Evolutionary conservation across 2,329 filamentous ascomycete genomes (phyloP).

Genomic region (Pseudopyricularia cyperi): DNA sequence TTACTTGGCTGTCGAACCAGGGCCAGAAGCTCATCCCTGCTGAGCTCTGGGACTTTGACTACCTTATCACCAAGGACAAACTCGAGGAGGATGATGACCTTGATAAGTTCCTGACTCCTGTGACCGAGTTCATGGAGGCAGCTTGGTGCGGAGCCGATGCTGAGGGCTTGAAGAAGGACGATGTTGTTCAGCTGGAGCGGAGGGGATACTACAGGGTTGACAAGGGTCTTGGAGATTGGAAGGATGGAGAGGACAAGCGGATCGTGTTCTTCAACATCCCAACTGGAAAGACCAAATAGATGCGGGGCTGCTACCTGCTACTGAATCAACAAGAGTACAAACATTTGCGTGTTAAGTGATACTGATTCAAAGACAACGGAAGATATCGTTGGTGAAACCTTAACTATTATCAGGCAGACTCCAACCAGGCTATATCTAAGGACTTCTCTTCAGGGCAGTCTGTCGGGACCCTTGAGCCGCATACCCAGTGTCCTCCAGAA

Average conservation of each 20-base stretch:
- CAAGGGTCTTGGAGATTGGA: slow-evolving; percentile 38
- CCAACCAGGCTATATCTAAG: too few relatives aligned
- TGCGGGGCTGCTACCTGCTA: not conserved
- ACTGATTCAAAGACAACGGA: too few relatives aligned
- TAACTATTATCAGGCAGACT: too few relatives aligned
- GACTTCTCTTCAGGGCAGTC: too few relatives aligned
- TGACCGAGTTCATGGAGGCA: slow-evolving; percentile 61
- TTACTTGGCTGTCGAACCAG: slow-evolving; percentile 77
- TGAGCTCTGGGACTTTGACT: slow-evolving; percentile 89
- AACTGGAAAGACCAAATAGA: slow-evolving; percentile 37
- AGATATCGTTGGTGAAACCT: too few relatives aligned
- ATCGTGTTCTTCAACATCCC: slow-evolving; percentile 45
- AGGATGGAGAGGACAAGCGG: slow-evolving; percentile 35
- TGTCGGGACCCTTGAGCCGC: too few relatives aligned
- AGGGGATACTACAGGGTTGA: slow-evolving; percentile 89
- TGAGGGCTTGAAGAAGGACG: slow-evolving; percentile 63
- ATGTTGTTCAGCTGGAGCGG: slow-evolving; percentile 91
- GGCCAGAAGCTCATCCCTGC: slow-evolving; percentile 66
- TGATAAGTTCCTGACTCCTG: slow-evolving; percentile 68
- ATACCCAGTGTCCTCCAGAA: too few relatives aligned
- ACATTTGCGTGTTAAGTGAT: not conserved
- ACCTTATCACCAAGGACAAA: slow-evolving; percentile 90
- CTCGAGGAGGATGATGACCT: slow-evolving; percentile 77
- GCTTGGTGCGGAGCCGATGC: slow-evolving; percentile 75
- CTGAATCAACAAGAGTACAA: not conserved